Percentiles rank a stretch among this genome's conserved stretches.
Conservation (phyloP, 2,329 filamentous ascomycete species). For the Fusarium tricinctum region DNA sequence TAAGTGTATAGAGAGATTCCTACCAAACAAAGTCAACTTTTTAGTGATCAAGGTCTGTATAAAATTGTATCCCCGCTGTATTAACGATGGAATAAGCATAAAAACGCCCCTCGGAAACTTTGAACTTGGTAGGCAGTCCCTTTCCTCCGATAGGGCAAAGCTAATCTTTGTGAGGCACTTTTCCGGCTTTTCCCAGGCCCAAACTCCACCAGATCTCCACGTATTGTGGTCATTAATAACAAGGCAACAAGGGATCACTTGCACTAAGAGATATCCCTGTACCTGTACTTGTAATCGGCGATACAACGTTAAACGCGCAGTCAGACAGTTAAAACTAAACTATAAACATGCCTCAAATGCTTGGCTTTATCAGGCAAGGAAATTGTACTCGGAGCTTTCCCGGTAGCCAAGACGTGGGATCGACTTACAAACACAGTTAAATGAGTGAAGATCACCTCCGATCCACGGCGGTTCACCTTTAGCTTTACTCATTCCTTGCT, state of each 20-base stretch:
- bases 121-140: slow-evolving; percentile 4
- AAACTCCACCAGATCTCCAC: slow-evolving; percentile 23
- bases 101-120: slow-evolving; percentile 26
- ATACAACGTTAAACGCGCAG: background rate
- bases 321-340: too few relatives aligned
- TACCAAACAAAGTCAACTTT: background rate
- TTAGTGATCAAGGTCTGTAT: too few relatives aligned
- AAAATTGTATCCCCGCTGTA: slow-evolving; percentile 7
- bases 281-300: slow-evolving; percentile 1
- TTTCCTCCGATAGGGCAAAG: slow-evolving; percentile 28
- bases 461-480: slow-evolving; percentile 15
- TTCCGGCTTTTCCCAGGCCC: background rate
- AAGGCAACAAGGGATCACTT: slow-evolving; percentile 6
- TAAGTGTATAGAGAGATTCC: background rate
- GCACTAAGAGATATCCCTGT: slow-evolving; percentile 7
- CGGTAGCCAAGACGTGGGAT: slow-evolving; percentile 11
- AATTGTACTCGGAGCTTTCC: too few relatives aligned
- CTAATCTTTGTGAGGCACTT: background rate
- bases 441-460: slow-evolving; percentile 15
- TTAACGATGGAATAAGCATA: slow-evolving; percentile 39
- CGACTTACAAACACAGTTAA: slow-evolving; percentile 2
- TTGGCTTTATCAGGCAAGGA: background rate
- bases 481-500: background rate
- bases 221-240: too few relatives aligned
- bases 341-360: background rate